A percentile compares a stretch with the other conserved stretches of the same genome.
These are phyloP conservation scores for Coniochaeta sp. DNA, from an alignment of 2,329 filamentous ascomycete genomes.

Conservation along the genomic window DNA sequence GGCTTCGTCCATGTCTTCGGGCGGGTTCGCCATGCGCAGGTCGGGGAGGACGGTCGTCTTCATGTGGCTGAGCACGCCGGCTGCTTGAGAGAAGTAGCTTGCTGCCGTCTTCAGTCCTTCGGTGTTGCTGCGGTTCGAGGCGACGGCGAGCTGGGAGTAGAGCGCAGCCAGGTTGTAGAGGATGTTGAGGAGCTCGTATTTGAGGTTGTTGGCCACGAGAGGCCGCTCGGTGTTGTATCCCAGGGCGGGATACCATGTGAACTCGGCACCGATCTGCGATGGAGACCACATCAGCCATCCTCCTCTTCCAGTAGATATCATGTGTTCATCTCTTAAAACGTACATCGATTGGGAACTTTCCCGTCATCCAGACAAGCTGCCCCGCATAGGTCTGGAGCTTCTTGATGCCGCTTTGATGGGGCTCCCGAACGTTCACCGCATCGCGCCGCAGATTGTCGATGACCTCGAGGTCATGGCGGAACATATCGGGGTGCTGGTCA, in stretches of 20 bases:
- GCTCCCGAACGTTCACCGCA: conserved; percentile 82
- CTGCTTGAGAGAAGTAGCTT: conserved; percentile 82
- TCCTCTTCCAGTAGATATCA: background rate
- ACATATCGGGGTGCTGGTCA: conserved; percentile 98
- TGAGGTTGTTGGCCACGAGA: conserved; percentile 56
- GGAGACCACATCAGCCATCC: background rate
- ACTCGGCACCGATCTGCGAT: conserved; percentile 78
- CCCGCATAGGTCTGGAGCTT: conserved; percentile 89
- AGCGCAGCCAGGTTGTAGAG: conserved; percentile 89
- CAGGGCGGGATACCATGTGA: conserved; percentile 90
- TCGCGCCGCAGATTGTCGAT: conserved; percentile 78
- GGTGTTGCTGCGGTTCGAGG: conserved; percentile 66
- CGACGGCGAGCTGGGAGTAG: conserved; percentile 85
- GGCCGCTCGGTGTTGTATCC: conserved; percentile 81
- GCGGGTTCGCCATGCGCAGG: conserved; percentile 69
- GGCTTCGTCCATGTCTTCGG: conserved; percentile 90
- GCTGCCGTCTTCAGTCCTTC: conserved; percentile 84
- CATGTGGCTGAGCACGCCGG: conserved; percentile 75
- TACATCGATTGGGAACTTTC: conserved; percentile 94
- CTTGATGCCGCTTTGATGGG: conserved; percentile 76
- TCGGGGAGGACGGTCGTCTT: conserved; percentile 73
- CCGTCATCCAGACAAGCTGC: conserved; percentile 85
- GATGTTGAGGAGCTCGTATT: conserved; percentile 84
- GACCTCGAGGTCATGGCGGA: conserved; percentile 73
- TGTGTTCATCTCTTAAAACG: too few relatives aligned